A percentile compares a stretch with the other conserved stretches of the same genome.
Conservation (phyloP, 805 yeast genomes). For the Cyberlindnera meyerae region DNA sequence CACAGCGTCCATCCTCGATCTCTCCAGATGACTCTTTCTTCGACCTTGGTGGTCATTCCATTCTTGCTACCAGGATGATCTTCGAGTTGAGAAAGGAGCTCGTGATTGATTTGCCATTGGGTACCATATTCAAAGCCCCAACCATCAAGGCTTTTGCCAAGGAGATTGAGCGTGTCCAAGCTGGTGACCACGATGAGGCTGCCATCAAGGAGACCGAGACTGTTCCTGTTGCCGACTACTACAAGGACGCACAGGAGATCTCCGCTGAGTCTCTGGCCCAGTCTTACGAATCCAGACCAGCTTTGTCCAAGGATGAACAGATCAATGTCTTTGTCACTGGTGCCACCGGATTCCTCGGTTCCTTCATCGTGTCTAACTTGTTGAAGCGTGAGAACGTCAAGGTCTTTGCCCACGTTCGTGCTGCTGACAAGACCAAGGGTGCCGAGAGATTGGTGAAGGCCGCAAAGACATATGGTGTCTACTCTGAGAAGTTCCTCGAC, state of each 20-base stretch:
- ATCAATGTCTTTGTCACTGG: conserved; percentile 85
- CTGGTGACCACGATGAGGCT: conserved; percentile 48
- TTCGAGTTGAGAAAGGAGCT: conserved; percentile 80
- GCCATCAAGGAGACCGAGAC: conserved; percentile 35
- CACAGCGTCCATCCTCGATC: conserved; percentile 75
- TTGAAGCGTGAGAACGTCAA: conserved; percentile 54
- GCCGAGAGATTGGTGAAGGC: conserved; percentile 70
- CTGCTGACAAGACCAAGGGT: conserved; percentile 62
- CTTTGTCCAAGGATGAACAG: conserved; percentile 32
- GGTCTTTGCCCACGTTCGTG: conserved; percentile 89
- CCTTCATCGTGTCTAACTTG: conserved; percentile 77
- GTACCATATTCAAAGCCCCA: conserved; percentile 85
- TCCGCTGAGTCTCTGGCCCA: conserved; percentile 35
- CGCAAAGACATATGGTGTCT: conserved; percentile 70
- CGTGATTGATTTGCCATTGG: conserved; percentile 79
- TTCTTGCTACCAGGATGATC: conserved; percentile 94
- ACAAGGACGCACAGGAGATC: conserved; percentile 65
- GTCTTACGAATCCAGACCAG: conserved; percentile 40
- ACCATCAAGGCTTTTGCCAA: conserved; percentile 74
- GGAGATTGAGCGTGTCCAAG: conserved; percentile 56
- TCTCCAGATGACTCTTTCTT: conserved; percentile 85
- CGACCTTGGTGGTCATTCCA: conserved; percentile 97
- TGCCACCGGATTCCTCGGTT: conserved; percentile 93
- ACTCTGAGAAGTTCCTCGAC: conserved; percentile 49
- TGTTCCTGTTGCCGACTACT: conserved; percentile 43